phyloP scores from a whole-genome alignment of 345 rosid species.

The Lagerstroemia speciosa region DNA sequence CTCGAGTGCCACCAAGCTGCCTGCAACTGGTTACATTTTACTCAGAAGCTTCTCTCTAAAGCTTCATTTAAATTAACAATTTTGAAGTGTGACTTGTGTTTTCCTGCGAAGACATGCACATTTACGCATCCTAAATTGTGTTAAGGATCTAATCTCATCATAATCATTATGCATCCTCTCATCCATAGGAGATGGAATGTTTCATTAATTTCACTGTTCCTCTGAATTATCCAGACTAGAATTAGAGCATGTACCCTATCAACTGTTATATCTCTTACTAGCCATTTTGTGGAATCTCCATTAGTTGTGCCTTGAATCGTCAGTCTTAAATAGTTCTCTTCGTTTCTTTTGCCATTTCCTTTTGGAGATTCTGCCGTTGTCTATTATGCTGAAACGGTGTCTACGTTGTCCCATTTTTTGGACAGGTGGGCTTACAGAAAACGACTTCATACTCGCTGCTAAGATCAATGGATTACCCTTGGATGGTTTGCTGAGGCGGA shows the following conservation, averaged over 20 bases:
- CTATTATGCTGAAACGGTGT: no score
- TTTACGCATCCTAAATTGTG: background rate
- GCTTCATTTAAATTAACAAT: background rate
- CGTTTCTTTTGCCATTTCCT: background rate
- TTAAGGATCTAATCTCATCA: background rate
- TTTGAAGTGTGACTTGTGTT: background rate
- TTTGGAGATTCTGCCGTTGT: no score
- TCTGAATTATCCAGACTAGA: background rate
- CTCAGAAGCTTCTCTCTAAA: background rate
- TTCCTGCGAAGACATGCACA: background rate
- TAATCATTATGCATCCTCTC: background rate
- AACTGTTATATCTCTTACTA: background rate
- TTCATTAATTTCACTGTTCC: background rate
- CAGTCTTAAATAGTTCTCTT: background rate
- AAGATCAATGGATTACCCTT: slow-evolving; percentile 60
- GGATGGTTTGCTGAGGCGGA: slow-evolving; percentile 48
- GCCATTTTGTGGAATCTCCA: background rate
- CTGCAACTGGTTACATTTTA: background rate
- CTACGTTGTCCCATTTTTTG: slow-evolving; percentile 5
- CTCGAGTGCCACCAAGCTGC: background rate
- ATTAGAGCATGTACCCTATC: background rate
- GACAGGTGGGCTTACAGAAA: slow-evolving; percentile 75
- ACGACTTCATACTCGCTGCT: slow-evolving; percentile 90
- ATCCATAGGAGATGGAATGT: background rate
- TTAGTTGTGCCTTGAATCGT: background rate